Base-by-base conservation (phyloP, 148 eudicot genomes). In the Beta vulgaris region DNA sequence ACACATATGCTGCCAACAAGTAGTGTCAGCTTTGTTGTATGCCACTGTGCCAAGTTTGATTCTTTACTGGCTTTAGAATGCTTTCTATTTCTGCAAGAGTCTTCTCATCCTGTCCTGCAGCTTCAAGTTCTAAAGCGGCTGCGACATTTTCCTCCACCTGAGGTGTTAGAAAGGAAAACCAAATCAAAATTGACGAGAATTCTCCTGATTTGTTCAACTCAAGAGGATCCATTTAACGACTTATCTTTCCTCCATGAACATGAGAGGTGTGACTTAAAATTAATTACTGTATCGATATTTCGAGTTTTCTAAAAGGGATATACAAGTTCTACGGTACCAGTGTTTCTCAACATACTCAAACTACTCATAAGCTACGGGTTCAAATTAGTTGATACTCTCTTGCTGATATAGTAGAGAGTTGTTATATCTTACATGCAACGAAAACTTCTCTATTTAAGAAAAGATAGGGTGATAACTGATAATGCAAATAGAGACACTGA, bases 11-110 rank as follows among this genome's bases (percentile, higher is more conserved):
- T 49, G 15, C 54, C 21, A 9, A 15, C 32, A 25, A 26, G 6
- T 15, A 6, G 48, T 6, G 1, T 64, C 64, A 31, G 23, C 39
- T 7, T 73, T 60, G 81, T 65, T 81, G 86, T 49, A 89, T 78
- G 10, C 99, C 98, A 23, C 99, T 92, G 12, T 87, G 97, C 99
- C 98, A 95, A 64, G 96, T 86, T 72, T 87, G 90, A 76, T 95
- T 95, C 87, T 89, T 91, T 62, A 96, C 90, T 3, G 88, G 94
- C 80, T 92, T 91, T 58, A 96, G 74, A 68, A 92, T 89, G 43
- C 82, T 89, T 82, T 88, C 89, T 14, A 96, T 74, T 82, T 91
- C 91, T 12, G 86, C 78, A 42, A 89, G 76, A 39, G 85, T 72
- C 71, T 76, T 49, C 76, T 87, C 84, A 42, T 95, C 98, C 68